These are phyloP conservation scores for Sporisorium sorghi DNA, from an alignment of 1,284 basidiomycete species.

Conservation along the genomic window DNA sequence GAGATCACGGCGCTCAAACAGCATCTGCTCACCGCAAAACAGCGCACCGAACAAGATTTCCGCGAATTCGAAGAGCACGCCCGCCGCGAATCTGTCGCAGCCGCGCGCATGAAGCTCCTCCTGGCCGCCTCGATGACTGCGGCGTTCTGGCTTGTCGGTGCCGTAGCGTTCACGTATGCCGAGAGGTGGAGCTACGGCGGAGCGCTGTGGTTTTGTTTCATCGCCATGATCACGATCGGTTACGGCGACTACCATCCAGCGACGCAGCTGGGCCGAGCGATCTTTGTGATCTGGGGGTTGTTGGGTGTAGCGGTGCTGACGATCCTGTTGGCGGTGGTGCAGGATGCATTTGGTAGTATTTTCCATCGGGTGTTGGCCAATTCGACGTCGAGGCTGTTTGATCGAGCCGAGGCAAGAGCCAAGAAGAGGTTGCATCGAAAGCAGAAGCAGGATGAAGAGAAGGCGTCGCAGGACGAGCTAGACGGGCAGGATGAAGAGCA, in stretches of 20 bases:
- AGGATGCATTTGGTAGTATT: slow-evolving; percentile 52
- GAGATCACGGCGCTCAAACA: slow-evolving; percentile 29
- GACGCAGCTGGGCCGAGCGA: slow-evolving; percentile 75
- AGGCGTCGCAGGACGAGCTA: not conserved
- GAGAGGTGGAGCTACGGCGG: slow-evolving; percentile 74
- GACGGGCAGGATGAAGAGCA: not conserved
- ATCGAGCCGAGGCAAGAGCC: slow-evolving; percentile 24
- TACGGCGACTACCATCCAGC: slow-evolving; percentile 48
- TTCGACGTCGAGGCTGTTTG: slow-evolving; percentile 33
- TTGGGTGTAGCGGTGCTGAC: slow-evolving; percentile 53
- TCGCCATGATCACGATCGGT: slow-evolving; percentile 64
- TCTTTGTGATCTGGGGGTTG: slow-evolving; percentile 85
- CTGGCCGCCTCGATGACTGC: slow-evolving; percentile 71
- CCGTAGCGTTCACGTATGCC: slow-evolving; percentile 74
- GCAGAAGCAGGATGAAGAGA: not conserved
- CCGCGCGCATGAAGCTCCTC: slow-evolving; percentile 26
- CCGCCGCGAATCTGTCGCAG: slow-evolving; percentile 21
- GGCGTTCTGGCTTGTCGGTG: slow-evolving; percentile 71
- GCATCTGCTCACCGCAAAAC: slow-evolving; percentile 22
- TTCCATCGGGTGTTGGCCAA: slow-evolving; percentile 32
- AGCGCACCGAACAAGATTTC: slow-evolving; percentile 30
- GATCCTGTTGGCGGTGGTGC: slow-evolving; percentile 73
- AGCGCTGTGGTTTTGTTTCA: slow-evolving; percentile 77
- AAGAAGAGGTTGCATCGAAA: slow-evolving; percentile 17
- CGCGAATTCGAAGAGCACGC: slow-evolving; percentile 32